phyloP scores from a whole-genome alignment of 768 basidiomycete genomes.

The Sutorius australiensis region DNA sequence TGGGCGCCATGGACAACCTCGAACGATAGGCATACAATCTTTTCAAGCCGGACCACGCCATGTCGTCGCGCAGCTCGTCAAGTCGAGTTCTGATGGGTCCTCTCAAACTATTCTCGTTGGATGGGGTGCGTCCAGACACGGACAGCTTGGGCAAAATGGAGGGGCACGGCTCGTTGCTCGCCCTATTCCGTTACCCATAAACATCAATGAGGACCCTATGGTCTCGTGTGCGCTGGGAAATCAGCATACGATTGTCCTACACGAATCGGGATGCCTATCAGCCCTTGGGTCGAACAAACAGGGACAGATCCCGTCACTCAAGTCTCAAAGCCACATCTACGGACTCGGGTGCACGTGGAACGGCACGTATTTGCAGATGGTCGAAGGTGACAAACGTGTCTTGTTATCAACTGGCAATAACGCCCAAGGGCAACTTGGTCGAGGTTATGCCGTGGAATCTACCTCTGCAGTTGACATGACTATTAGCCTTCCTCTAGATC shows the following conservation, averaged over 20 bases:
- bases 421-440: conserved; percentile 64
- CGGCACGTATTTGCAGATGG: conserved; percentile 54
- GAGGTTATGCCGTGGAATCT: conserved; percentile 12
- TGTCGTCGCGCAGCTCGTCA: conserved; percentile 47
- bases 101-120: conserved; percentile 47
- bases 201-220: conserved; percentile 29
- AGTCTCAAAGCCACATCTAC: conserved; percentile 22
- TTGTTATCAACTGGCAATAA: conserved; percentile 53
- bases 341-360: conserved; percentile 73
- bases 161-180: conserved; percentile 7
- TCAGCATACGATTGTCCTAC: conserved; percentile 48
- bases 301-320: conserved; percentile 51
- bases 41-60: conserved; percentile 72
- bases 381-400: conserved; percentile 18
- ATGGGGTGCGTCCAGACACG: conserved; percentile 85
- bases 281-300: conserved; percentile 72
- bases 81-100: conserved; percentile 20
- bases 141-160: conserved; percentile 61
- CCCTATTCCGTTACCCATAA: conserved; percentile 35
- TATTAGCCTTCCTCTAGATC: conserved; percentile 27
- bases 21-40: conserved; percentile 35
- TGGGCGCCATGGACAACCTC: conserved; percentile 14
- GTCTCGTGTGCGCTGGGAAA: conserved; percentile 43
- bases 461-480: background rate
- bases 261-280: conserved; percentile 43